Evolutionary conservation across 352 stramenopile species (phyloP).

Genomic region (Plasmopara viticola): DNA sequence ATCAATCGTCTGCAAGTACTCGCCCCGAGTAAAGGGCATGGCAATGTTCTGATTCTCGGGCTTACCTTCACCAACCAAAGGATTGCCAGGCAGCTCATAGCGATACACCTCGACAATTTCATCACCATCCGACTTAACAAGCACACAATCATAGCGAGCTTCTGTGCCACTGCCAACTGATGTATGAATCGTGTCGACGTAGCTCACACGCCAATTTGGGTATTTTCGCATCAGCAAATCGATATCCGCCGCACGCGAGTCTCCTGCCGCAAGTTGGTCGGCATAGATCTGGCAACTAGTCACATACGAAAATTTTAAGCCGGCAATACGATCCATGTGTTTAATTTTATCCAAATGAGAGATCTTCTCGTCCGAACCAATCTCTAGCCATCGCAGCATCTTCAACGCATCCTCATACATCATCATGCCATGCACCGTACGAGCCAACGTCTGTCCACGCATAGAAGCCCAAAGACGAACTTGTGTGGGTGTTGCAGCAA

Average conservation of each 20-base stretch:
- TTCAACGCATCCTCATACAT: slow-evolving; percentile 87
- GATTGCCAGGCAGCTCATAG: slow-evolving; percentile 78
- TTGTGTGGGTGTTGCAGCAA: slow-evolving; percentile 76
- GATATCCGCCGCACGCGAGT: slow-evolving; percentile 91
- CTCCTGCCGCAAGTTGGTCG: slow-evolving; percentile 62
- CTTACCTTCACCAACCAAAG: slow-evolving; percentile 80
- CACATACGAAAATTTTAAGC: slow-evolving; percentile 86
- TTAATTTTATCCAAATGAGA: slow-evolving; percentile 86
- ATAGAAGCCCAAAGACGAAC: slow-evolving; percentile 84
- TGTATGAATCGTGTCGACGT: slow-evolving; percentile 80
- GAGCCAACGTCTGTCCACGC: slow-evolving; percentile 77
- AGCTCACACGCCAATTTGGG: slow-evolving; percentile 89
- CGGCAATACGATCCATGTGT: slow-evolving; percentile 83
- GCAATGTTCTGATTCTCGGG: slow-evolving; percentile 86
- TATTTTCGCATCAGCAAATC: slow-evolving; percentile 96
- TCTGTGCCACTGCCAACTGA: slow-evolving; percentile 56
- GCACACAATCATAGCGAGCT: slow-evolving; percentile 73
- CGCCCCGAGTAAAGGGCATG: slow-evolving; percentile 77
- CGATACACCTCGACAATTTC: slow-evolving; percentile 86
- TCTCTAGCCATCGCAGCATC: slow-evolving; percentile 85
- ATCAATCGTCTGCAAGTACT: slow-evolving; percentile 87
- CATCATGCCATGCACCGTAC: slow-evolving; percentile 88
- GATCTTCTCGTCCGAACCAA: slow-evolving; percentile 77
- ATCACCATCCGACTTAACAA: slow-evolving; percentile 79
- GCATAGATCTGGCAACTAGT: slow-evolving; percentile 88